These are phyloP conservation scores for Colletotrichum sp. DNA, from an alignment of 2,329 filamentous ascomycete species.

Conservation along the genomic window DNA sequence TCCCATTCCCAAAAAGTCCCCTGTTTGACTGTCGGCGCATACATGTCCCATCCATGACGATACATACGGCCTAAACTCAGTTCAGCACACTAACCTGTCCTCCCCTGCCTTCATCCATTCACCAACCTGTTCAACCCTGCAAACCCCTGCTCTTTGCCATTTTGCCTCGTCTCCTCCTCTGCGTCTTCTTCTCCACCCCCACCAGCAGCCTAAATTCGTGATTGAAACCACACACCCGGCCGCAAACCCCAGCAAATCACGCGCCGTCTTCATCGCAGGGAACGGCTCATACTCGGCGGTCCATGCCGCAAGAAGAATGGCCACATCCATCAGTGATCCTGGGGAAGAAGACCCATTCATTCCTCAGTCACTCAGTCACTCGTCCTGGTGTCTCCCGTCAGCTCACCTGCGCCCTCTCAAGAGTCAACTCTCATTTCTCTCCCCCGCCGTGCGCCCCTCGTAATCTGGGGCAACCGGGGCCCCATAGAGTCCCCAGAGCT, in stretches of 20 bases:
- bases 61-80: conserved; percentile 1
- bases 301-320: conserved; percentile 4
- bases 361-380: not conserved
- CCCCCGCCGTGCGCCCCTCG: not conserved
- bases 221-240: not conserved
- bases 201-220: conserved; percentile 7
- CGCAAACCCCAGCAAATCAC: conserved; percentile 3
- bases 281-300: not conserved
- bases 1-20: not conserved
- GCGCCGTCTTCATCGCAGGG: not conserved
- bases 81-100: not conserved
- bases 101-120: not conserved
- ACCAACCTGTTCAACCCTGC: not conserved
- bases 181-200: not conserved
- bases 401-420: not conserved
- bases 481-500: not conserved
- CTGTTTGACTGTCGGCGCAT: not conserved
- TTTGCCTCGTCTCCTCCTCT: conserved; percentile 1
- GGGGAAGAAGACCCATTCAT: not conserved
- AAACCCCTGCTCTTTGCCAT: not conserved
- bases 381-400: not conserved
- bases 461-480: conserved; percentile 9
- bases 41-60: not conserved
- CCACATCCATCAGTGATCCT: not conserved
- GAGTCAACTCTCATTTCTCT: not conserved